phyloP scores from a whole-genome alignment of 495 filamentous ascomycete genomes.

The Podospora bellae-mahoneyi region DNA sequence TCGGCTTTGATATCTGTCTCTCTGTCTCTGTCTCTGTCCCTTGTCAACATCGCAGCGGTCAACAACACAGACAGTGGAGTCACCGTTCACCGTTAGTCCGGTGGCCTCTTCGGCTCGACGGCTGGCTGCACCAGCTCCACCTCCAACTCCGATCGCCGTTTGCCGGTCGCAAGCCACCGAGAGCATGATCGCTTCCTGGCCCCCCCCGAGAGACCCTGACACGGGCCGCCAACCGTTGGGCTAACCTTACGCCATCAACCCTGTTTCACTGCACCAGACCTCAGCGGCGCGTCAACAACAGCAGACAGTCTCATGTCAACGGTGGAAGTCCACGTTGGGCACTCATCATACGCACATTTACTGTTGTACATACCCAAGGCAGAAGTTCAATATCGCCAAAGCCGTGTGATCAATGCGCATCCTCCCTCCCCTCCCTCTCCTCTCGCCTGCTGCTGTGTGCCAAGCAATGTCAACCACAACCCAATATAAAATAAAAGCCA shows the following conservation, averaged over 20 bases:
- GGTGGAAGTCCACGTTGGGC: neutral
- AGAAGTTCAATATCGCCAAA: neutral
- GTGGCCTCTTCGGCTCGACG: neutral
- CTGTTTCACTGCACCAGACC: neutral
- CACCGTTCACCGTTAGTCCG: neutral
- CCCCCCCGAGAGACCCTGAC: neutral
- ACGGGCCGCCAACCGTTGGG: neutral
- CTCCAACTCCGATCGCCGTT: neutral
- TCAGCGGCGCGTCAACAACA: neutral
- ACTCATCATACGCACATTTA: no score
- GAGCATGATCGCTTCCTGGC: no score
- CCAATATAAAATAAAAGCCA: neutral
- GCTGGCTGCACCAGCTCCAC: neutral
- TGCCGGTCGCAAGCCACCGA: neutral
- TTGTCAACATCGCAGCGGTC: neutral
- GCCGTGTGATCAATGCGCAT: neutral
- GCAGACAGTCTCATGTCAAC: neutral
- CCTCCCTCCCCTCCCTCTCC: no score
- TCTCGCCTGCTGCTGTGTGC: neutral
- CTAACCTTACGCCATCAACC: neutral
- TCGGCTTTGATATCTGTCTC: neutral
- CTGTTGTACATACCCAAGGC: no score
- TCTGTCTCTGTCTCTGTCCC: no score
- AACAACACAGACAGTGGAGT: neutral
- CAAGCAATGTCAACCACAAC: constrained; percentile 3